Conservation (phyloP, 176 grass and related monocot genomes). For the Eleusine coracana region DNA sequence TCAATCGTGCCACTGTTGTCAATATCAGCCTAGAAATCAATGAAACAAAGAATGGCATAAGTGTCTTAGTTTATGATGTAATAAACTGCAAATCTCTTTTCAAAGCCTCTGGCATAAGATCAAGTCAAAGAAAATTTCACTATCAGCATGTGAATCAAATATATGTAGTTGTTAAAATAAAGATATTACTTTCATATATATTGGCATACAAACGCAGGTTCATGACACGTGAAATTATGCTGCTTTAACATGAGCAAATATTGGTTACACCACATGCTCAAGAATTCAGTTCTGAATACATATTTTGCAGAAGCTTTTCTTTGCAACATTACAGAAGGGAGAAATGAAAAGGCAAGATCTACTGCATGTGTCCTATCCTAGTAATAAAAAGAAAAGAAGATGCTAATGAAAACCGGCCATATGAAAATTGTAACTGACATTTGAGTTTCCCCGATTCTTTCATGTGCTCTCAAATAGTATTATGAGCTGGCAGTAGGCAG, state of each 20-base stretch:
- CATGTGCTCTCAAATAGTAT: not conserved
- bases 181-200: not conserved
- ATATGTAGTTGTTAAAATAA: constrained; percentile 7
- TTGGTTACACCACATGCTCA: not conserved
- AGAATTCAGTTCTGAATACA: constrained; percentile 10
- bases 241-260: constrained; percentile 11
- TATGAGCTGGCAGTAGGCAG: constrained; percentile 12
- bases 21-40: constrained; percentile 77
- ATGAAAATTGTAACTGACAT: constrained; percentile 17
- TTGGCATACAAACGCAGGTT: constrained; percentile 18
- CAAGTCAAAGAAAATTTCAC: not conserved
- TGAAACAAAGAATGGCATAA: constrained; percentile 29
- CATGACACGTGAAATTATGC: not conserved
- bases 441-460: constrained; percentile 18
- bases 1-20: constrained; percentile 99
- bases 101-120: constrained; percentile 29
- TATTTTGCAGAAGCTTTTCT: not conserved
- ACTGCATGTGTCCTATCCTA: not conserved
- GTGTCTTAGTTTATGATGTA: constrained; percentile 16
- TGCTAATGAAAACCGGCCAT: not conserved
- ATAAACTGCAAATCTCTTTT: not conserved
- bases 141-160: constrained; percentile 33
- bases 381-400: constrained; percentile 4
- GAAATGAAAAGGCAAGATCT: constrained; percentile 28
- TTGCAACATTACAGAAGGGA: not conserved